These are phyloP conservation scores for Bathelium albidoporum DNA, from an alignment of 495 filamentous ascomycete species.

Conservation along the genomic window DNA sequence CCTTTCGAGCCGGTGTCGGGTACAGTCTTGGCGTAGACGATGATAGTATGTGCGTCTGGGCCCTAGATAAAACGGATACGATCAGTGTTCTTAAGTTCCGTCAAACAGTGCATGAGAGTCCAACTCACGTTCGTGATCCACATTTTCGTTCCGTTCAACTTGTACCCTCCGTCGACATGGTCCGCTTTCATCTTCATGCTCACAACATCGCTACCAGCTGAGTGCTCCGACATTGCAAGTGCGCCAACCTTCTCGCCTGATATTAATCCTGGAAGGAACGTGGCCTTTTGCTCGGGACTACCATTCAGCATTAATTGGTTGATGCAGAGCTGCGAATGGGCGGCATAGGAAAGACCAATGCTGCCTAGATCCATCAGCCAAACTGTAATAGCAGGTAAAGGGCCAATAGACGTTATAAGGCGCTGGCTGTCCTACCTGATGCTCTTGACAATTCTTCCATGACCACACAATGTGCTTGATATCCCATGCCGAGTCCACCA, in stretches of 20 bases:
- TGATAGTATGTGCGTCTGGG: slow-evolving; percentile 77
- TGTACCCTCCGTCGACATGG: slow-evolving; percentile 70
- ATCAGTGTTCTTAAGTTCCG: background rate
- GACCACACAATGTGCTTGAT: slow-evolving; percentile 92
- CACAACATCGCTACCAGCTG: slow-evolving; percentile 86
- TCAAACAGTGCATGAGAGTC: background rate
- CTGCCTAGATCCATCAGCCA: slow-evolving; percentile 50
- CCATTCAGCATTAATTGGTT: slow-evolving; percentile 95
- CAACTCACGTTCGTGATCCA: slow-evolving; percentile 85
- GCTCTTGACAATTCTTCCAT: slow-evolving; percentile 81
- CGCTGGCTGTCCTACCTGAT: slow-evolving; percentile 35
- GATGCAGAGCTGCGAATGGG: slow-evolving; percentile 92
- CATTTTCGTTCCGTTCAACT: slow-evolving; percentile 93
- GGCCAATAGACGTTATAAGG: slow-evolving; percentile 30
- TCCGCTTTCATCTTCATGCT: slow-evolving; percentile 84
- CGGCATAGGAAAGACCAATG: slow-evolving; percentile 87
- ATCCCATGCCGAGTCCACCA: slow-evolving; percentile 83
- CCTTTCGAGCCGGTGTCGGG: slow-evolving; percentile 76
- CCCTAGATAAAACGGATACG: slow-evolving; percentile 39
- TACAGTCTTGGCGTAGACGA: slow-evolving; percentile 93
- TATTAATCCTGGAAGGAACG: slow-evolving; percentile 72
- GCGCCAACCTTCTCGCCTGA: slow-evolving; percentile 77
- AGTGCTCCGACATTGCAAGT: slow-evolving; percentile 90
- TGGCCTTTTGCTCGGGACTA: slow-evolving; percentile 61
- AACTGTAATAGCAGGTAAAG: background rate